phyloP scores from a whole-genome alignment of 2,329 filamentous ascomycete species.

The Alternaria sp. region DNA sequence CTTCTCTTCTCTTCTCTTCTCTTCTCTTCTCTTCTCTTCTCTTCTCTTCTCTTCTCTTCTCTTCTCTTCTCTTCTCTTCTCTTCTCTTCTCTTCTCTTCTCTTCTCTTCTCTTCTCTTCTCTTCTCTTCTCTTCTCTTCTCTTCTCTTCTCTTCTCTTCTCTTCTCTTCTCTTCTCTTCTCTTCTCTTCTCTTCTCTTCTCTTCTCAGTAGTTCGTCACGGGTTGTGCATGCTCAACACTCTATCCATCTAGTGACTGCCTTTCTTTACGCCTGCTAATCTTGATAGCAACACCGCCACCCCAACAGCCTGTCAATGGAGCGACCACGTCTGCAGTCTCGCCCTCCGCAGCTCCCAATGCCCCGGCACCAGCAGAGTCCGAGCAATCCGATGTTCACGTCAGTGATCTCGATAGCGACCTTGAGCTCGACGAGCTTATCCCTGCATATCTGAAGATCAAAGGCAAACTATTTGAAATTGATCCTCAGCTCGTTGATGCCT shows the following conservation, averaged over 20 bases:
- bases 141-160: too few relatives aligned
- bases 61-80: too few relatives aligned
- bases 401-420: slow-evolving; percentile 61
- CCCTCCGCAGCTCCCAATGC: slow-evolving; percentile 9
- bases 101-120: too few relatives aligned
- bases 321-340: neutral
- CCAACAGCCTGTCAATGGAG: slow-evolving; percentile 4
- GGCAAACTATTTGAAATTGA: slow-evolving; percentile 59
- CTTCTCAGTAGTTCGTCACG: too few relatives aligned
- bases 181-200: too few relatives aligned
- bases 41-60: too few relatives aligned
- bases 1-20: too few relatives aligned
- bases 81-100: too few relatives aligned
- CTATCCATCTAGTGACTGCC: neutral
- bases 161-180: too few relatives aligned
- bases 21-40: too few relatives aligned
- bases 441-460: slow-evolving; percentile 80
- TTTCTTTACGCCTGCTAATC: slow-evolving; percentile 4
- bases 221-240: too few relatives aligned
- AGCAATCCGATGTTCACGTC: slow-evolving; percentile 50
- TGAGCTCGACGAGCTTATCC: slow-evolving; percentile 64
- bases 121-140: too few relatives aligned
- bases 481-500: slow-evolving; percentile 65
- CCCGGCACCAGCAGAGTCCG: slow-evolving; percentile 20
- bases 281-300: slow-evolving; percentile 16